Percentiles rank a stretch among this genome's conserved stretches.
Evolutionary conservation across 2,329 filamentous ascomycete species (phyloP).

Genomic region (Scedosporium boydii): DNA sequence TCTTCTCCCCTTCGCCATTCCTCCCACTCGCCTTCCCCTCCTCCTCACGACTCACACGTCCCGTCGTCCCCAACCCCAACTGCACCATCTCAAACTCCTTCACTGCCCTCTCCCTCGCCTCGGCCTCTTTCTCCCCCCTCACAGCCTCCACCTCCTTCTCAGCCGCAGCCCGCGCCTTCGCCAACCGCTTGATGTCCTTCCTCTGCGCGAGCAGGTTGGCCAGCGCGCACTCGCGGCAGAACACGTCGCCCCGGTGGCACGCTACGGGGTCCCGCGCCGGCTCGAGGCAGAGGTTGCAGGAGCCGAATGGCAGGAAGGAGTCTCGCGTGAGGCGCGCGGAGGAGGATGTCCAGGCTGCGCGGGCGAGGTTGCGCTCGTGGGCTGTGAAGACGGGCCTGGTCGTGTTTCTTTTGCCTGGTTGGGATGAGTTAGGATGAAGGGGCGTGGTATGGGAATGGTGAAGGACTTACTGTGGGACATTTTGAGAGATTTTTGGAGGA

Average conservation of each 20-base stretch:
- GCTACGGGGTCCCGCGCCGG: conserved; percentile 74
- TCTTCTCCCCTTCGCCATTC: background rate
- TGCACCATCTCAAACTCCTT: conserved; percentile 79
- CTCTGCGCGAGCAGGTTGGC: conserved; percentile 84
- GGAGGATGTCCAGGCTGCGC: conserved; percentile 71
- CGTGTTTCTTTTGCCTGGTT: conserved; percentile 74
- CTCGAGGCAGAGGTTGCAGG: conserved; percentile 79
- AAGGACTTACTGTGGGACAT: conserved; percentile 41
- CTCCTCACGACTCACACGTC: background rate
- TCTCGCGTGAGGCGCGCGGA: conserved; percentile 81
- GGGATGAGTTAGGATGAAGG: background rate
- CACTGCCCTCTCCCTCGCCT: conserved; percentile 64
- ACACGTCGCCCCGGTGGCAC: conserved; percentile 77
- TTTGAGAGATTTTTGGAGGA: background rate
- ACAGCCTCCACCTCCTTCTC: conserved; percentile 30
- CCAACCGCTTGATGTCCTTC: conserved; percentile 78
- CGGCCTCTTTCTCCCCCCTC: conserved; percentile 49
- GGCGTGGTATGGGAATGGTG: background rate
- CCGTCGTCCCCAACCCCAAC: conserved; percentile 45
- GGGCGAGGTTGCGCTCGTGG: conserved; percentile 76
- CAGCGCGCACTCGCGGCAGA: conserved; percentile 90
- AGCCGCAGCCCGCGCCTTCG: conserved; percentile 46
- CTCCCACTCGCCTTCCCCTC: conserved; percentile 29
- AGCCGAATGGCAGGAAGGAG: conserved; percentile 84
- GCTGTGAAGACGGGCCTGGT: conserved; percentile 89